Evolutionary conservation across 257 asterid species (phyloP), one percentile per base, ranked within the genome.

Genomic region (Lithospermum erythrorhizon): DNA sequence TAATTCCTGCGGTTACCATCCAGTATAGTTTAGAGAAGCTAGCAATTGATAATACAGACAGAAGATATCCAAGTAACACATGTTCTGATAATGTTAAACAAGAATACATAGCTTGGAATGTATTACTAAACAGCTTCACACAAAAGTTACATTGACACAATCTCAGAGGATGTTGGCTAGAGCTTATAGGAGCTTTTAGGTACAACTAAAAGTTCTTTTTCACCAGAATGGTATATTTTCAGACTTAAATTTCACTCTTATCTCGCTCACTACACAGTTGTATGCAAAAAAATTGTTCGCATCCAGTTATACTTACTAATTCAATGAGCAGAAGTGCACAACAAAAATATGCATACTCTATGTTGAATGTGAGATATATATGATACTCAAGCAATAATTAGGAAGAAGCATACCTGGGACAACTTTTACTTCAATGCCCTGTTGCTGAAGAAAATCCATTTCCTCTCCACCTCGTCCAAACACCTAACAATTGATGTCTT

Each of bases 381-480:
- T 41, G 1, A 41, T n/a, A 53, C 23, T 11, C 11, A n/a, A 11
- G 21, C 2, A 27, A 20, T 53, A 6, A 15, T 59, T 58, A 20
- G 18, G 1, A 4, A 56, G 20, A 54, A 57, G 56, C 65, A 45
- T 85, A 85, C 98, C 98, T 66, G 96, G 96, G 66, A 91, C 77
- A 57, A 91, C 94, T 79, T 91, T 84, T 68, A 91, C 96, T 23
- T 71, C 78, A 62, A 91, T 84, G 65, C 98, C 95, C 72, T 86
- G 89, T 58, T 78, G 85, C 67, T 81, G 96, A 60, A 91, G 87
- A 75, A 85, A 91, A 75, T 91, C 98, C 98, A 91, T 88, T 83
- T 91, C 96, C 73, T 91, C 96, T 68, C 98, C 98, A 55, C 98
- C 98, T 80, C 98, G 70, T 65, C 96, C 96, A 73, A 93, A 89